Evolutionary conservation across 2,329 filamentous ascomycete species (phyloP), one percentile per base, ranked within the genome.

Genomic region (Aspergillus alliaceus): DNA sequence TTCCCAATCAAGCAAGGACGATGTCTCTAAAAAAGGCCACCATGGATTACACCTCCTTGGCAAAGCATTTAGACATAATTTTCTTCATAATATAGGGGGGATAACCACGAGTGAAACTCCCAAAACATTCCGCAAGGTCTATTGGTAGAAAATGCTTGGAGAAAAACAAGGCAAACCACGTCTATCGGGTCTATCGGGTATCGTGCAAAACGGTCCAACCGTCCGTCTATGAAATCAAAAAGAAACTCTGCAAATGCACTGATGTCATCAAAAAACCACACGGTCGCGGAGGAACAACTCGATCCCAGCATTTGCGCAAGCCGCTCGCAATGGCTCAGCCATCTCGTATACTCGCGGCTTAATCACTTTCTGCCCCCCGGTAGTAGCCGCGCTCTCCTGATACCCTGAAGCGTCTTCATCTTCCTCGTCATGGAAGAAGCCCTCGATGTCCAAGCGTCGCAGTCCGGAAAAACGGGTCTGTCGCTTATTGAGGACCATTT

Each of bases 271-370:
- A 29, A 14, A 50, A 24, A 42, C 25, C 34, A 56, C 55, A 8
- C 69, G 67, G 50, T 72, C 69, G 20, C 67, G 63, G 15, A 72
- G 20, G 54, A 59, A 58, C 6, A 72, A 44, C 11, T 64, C 61
- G 6, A 71, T 50, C 0, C 66, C 64, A 15, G 61, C 59, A 7
- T 64, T 54, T 6, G 39, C 56, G 49, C 69, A 71, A 7, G 55
- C 59, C 15, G 49, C 46, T 24, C 59, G 62, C 48, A 72, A 53
- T 6, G 66, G 59, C 48, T 68, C 62, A 6, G 53, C 59, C 40
- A 60, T 64, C 47, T 68, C 64, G 20, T 66, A 62, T 7, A 70
- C 50, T 18, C 66, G 66, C 4, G 56, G 50, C 35, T 66, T 69
- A 48, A 70, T 67, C 3, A 56, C 52, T 24, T 44, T 63, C 35